Conservation (phyloP, 352 stramenopile genomes). For the Phytophthora syringae region DNA sequence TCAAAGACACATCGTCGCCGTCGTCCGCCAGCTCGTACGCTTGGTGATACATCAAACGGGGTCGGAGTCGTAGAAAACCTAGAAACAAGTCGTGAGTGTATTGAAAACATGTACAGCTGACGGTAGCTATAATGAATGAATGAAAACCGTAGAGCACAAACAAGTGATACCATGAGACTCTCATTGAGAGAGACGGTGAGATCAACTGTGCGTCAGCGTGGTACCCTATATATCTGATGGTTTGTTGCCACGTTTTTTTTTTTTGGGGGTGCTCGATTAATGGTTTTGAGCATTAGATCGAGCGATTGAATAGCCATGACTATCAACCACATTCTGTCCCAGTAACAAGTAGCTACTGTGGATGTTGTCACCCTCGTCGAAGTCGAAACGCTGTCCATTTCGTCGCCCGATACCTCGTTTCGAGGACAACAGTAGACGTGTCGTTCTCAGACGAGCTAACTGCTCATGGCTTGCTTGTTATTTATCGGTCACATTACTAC, state of each 20-base stretch:
- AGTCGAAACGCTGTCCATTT: slow-evolving; percentile 9
- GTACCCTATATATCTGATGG: slow-evolving; percentile 16
- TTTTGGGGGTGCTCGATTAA: too few relatives aligned
- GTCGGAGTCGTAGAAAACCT: slow-evolving; percentile 1
- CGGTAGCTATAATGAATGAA: slow-evolving; percentile 1
- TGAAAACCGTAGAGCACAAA: neutral
- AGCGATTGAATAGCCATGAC: slow-evolving; percentile 4
- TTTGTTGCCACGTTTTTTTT: too few relatives aligned
- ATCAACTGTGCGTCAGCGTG: slow-evolving; percentile 15
- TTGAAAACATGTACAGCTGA: neutral
- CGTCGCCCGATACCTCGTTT: slow-evolving; percentile 10
- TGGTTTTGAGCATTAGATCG: too few relatives aligned
- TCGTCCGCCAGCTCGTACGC: slow-evolving; percentile 17
- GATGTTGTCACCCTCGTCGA: too few relatives aligned
- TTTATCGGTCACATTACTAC: too few relatives aligned
- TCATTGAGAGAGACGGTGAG: slow-evolving; percentile 18
- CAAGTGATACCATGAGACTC: neutral
- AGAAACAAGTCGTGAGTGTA: slow-evolving; percentile 5
- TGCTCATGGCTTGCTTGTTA: too few relatives aligned
- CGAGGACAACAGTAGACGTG: too few relatives aligned
- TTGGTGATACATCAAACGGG: slow-evolving; percentile 7
- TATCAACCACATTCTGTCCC: too few relatives aligned
- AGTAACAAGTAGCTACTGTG: too few relatives aligned
- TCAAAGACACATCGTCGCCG: slow-evolving; percentile 28
- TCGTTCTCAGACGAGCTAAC: too few relatives aligned